Evolutionary conservation across 2,329 filamentous ascomycete genomes (phyloP).

Genomic region (Botryotinia calthae): DNA sequence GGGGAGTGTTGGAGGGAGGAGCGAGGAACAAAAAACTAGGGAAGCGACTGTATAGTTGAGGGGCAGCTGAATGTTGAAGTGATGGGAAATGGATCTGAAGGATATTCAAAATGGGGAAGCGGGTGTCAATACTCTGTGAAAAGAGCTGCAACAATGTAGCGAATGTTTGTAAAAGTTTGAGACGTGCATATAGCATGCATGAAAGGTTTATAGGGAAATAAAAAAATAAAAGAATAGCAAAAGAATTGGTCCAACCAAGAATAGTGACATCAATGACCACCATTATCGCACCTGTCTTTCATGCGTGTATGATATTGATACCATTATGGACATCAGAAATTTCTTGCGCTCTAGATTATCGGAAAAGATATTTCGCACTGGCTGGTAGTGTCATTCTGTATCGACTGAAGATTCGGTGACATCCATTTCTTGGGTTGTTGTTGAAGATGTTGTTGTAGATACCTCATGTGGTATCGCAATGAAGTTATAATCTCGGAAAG

Average conservation of each 20-base stretch:
- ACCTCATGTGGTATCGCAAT: not conserved
- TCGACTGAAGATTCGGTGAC: fast-evolving
- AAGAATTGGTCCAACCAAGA: not conserved
- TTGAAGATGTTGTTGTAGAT: not conserved
- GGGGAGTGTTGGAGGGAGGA: not conserved
- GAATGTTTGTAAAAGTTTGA: not conserved
- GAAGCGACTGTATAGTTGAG: not conserved
- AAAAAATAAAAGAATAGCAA: not conserved
- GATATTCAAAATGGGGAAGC: not conserved
- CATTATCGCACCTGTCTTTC: not conserved
- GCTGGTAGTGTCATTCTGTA: not conserved
- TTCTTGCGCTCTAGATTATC: not conserved
- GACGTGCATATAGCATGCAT: not conserved
- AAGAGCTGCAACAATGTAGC: not conserved
- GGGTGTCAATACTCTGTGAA: not conserved
- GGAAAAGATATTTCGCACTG: too few species aligned
- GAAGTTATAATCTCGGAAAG: not conserved
- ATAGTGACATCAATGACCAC: not conserved
- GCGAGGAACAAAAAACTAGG: not conserved
- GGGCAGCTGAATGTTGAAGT: not conserved
- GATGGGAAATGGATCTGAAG: not conserved
- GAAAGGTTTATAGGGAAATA: not conserved
- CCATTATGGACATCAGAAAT: fast-evolving
- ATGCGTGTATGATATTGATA: not conserved
- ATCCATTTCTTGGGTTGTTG: not conserved